Conservation (phyloP, 495 filamentous ascomycete species). For the Lophiotrema nucula region DNA sequence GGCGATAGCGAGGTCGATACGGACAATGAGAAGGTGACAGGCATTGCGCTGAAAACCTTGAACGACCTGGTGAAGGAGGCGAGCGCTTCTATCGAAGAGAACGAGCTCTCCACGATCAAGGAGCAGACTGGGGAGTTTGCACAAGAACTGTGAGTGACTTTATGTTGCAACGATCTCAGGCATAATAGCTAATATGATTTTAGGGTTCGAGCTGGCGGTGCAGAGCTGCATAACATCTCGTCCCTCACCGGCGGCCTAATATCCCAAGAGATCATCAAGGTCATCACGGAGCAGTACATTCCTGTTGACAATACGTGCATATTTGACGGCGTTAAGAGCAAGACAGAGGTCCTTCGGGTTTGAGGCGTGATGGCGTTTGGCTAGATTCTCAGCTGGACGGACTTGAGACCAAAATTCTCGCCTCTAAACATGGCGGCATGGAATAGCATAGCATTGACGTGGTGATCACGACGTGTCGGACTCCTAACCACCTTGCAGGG, state of each 20-base stretch:
- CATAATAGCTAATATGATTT: conserved; percentile 1
- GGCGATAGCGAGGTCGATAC: conserved; percentile 26
- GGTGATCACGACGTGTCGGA: too few species aligned
- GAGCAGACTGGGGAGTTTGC: conserved; percentile 38
- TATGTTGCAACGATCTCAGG: not conserved
- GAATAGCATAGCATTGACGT: too few species aligned
- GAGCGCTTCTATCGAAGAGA: conserved; percentile 43
- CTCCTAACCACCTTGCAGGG: too few species aligned
- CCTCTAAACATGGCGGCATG: too few species aligned
- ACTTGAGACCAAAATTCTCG: too few species aligned
- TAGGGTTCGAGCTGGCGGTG: conserved; percentile 70
- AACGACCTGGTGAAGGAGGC: conserved; percentile 52
- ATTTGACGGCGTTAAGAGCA: conserved; percentile 85
- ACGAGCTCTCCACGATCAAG: conserved; percentile 50
- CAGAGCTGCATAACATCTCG: conserved; percentile 93
- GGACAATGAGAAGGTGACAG: conserved; percentile 36
- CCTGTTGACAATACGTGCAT: conserved; percentile 91
- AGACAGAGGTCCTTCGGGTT: conserved; percentile 64
- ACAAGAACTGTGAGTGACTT: conserved; percentile 38
- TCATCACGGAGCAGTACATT: conserved; percentile 93
- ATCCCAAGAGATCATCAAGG: conserved; percentile 94
- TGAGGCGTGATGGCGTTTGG: too few species aligned
- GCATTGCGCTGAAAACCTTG: conserved; percentile 45
- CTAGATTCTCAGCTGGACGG: too few species aligned
- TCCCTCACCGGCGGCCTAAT: conserved; percentile 87